These are phyloP conservation scores for Chalciporus sp. DNA, from an alignment of 1,284 basidiomycete species.

Conservation along the genomic window DNA sequence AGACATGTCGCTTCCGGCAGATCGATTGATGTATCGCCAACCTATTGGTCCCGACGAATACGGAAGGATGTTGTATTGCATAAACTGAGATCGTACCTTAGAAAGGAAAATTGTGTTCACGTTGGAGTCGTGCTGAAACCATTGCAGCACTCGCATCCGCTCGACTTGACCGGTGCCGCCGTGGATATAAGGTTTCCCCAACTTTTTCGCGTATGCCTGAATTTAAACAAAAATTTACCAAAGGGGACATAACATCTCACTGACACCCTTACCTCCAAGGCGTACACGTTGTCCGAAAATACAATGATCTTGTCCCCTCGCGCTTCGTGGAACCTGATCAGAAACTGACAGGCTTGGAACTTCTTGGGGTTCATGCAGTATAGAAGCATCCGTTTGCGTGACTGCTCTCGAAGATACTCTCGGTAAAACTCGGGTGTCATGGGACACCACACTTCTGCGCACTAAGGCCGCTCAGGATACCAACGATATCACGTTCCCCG, in stretches of 20 bases:
- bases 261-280: constrained; percentile 78
- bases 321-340: constrained; percentile 98
- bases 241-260: constrained; percentile 1
- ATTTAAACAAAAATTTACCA: not conserved
- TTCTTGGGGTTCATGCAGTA: constrained; percentile 99
- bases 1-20: constrained; percentile 98
- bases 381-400: constrained; percentile 92
- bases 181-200: constrained; percentile 95
- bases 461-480: constrained; percentile 48
- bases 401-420: constrained; percentile 93
- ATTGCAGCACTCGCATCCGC: constrained; percentile 91
- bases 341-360: constrained; percentile 98
- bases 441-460: constrained; percentile 99
- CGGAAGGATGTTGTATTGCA: constrained; percentile 12
- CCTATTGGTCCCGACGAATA: constrained; percentile 48
- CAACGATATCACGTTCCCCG: not conserved
- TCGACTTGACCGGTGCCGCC: constrained; percentile 96
- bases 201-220: constrained; percentile 92
- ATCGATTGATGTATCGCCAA: constrained; percentile 99
- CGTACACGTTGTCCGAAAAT: constrained; percentile 98
- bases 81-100: constrained; percentile 58
- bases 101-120: constrained; percentile 99
- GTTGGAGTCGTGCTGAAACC: constrained; percentile 94
- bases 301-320: constrained; percentile 99
- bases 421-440: constrained; percentile 99